phyloP scores from a whole-genome alignment of 768 basidiomycete species.

The Phanerodontia chrysosporium region DNA sequence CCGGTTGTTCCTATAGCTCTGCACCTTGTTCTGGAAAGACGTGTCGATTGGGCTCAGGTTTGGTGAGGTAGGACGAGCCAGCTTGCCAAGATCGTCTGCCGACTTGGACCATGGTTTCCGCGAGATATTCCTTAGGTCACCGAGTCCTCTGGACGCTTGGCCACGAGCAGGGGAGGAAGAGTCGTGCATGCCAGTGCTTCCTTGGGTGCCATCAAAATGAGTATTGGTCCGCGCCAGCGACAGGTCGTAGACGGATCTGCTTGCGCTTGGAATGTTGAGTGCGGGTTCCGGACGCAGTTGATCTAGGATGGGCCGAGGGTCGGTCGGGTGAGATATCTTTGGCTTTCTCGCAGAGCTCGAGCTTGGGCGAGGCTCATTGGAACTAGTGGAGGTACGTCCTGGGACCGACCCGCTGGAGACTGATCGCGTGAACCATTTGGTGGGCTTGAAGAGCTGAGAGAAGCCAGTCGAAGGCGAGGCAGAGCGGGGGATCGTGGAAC shows the following conservation, averaged over 20 bases:
- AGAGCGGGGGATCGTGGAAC: slow-evolving; percentile 46
- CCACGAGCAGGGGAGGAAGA: slow-evolving; percentile 27
- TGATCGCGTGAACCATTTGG: slow-evolving; percentile 69
- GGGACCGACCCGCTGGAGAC: slow-evolving; percentile 45
- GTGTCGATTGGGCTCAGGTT: slow-evolving; percentile 37
- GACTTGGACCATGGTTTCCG: slow-evolving; percentile 76
- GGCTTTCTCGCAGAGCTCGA: slow-evolving; percentile 52
- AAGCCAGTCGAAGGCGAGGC: slow-evolving; percentile 63
- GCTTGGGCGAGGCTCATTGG: slow-evolving; percentile 47
- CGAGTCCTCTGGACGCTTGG: slow-evolving; percentile 31
- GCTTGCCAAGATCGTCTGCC: slow-evolving; percentile 70
- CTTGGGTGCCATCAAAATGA: slow-evolving; percentile 34
- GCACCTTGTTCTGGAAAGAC: slow-evolving; percentile 57
- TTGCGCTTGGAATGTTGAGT: slow-evolving; percentile 34
- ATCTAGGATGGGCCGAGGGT: slow-evolving; percentile 68
- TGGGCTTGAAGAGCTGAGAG: slow-evolving; percentile 61
- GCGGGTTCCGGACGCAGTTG: slow-evolving; percentile 44
- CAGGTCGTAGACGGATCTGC: slow-evolving; percentile 67
- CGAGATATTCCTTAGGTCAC: slow-evolving; percentile 67
- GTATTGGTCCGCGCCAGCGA: slow-evolving; percentile 40
- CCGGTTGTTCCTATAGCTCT: slow-evolving; percentile 61
- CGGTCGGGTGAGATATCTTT: slow-evolving; percentile 83
- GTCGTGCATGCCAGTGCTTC: slow-evolving; percentile 20
- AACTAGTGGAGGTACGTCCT: slow-evolving; percentile 27
- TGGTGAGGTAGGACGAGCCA: slow-evolving; percentile 27